Evolutionary conservation across 1,284 basidiomycete genomes (phyloP).

Genomic region (Abortiporus biennis): DNA sequence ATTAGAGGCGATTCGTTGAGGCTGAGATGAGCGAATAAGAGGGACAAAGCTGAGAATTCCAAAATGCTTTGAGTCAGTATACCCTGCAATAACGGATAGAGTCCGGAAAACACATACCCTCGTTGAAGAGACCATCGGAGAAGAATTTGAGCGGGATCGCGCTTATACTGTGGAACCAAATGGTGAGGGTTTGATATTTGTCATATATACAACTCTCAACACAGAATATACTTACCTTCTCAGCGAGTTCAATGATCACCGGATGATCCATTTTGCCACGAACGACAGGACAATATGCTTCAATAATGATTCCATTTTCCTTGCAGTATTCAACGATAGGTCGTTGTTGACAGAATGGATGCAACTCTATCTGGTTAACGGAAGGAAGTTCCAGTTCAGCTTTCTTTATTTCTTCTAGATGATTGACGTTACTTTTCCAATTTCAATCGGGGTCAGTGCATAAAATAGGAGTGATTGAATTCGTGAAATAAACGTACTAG

Average conservation of each 20-base stretch:
- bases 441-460: conserved; percentile 15
- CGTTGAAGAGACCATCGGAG: conserved; percentile 66
- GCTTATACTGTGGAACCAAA: conserved; percentile 28
- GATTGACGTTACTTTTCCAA: conserved; percentile 49
- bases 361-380: conserved; percentile 85
- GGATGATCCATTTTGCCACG: conserved; percentile 37
- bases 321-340: conserved; percentile 75
- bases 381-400: conserved; percentile 60
- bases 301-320: conserved; percentile 59
- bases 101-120: conserved; percentile 16
- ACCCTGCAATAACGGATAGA: too few relatives aligned
- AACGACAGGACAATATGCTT: conserved; percentile 57
- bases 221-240: conserved; percentile 26
- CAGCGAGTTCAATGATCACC: conserved; percentile 34
- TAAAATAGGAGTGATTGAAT: not conserved
- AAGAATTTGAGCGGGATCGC: conserved; percentile 53
- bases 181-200: too few relatives aligned
- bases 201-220: too few relatives aligned
- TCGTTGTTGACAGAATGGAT: conserved; percentile 80
- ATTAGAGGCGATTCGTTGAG: conserved; percentile 44
- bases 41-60: conserved; percentile 32
- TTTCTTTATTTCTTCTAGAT: conserved; percentile 68
- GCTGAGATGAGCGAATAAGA: conserved; percentile 46
- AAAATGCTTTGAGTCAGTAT: not conserved
- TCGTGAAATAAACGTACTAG: conserved; percentile 33